These are phyloP conservation scores for Hordeum vulgare DNA, from an alignment of 176 grass and related monocot species.

Conservation along the genomic window MorexV3_pseudomolecules_assembly NC_058523.1:132880827-132881326, in stretches of 20 bases:
- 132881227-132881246: not conserved
- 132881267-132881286: not conserved
- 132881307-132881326: too few species aligned
- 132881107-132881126: not conserved
- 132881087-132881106: too few species aligned
- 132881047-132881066: not conserved
- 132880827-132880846: too few species aligned
- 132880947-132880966: too few species aligned
- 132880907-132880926: not conserved
- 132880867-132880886: not conserved
- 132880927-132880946: not conserved
- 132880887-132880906: not conserved
- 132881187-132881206: not conserved
- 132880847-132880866: too few species aligned
- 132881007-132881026: not conserved
- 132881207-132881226: not conserved
- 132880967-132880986: not conserved
- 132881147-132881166: too few species aligned
- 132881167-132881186: constrained; percentile 12
- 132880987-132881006: not conserved
- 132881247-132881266: not conserved
- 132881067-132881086: too few species aligned
- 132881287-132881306: too few species aligned
- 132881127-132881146: not conserved
- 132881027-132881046: not conserved